Base-by-base conservation (phyloP, 164 flowering plant genomes). In the Houttuynia cordata region DNA sequence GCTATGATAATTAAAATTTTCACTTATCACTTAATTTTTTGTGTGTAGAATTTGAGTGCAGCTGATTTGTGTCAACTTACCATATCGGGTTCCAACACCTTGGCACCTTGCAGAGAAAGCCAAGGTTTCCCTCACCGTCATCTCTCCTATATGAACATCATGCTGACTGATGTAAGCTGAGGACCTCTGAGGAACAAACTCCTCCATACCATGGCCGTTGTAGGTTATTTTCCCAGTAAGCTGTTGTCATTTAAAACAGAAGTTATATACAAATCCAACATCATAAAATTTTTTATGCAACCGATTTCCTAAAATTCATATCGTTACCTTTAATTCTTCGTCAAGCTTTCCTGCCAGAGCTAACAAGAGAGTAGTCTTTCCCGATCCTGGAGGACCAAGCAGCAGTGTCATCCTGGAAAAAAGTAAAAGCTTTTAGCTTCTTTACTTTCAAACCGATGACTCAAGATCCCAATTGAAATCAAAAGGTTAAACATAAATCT, bases 41-140 rank as follows among this genome's bases (percentile, higher is more conserved):
- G 18, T 42, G 15, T 18, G 37, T 55, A 10, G 37, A 62, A 15
- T 12, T 30, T 22, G 21, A 50, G 19, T 12, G 8, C 17, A 4
- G 25, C 40, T 30, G 1, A 57, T 57, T n/a, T 10, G 21, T 19
- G 56, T 54, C 4, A 17, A 64, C 75, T 68, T 24, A 83, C 83
- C 80, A 51, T 74, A 81, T 20, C 79, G 67, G 18, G 79, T 59
- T 62, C 88, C 85, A 30, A 77, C 82, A 8, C 88, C 85, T 66
- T 83, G 88, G 60, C 88, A 83, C 67, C 83, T 78, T 1, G 81
- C 86, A 39, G 84, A 76, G 69, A 79, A 81, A 59, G 80, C 81
- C 60, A 80, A 70, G 17, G 84, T 78, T 68, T 80, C 84, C 60
- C 82, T 73, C 13, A 81, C 85, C 17, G 85, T 79, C 82, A 81